phyloP scores from a whole-genome alignment of 1,284 basidiomycete species.

The Pholiota adiposa region DNA sequence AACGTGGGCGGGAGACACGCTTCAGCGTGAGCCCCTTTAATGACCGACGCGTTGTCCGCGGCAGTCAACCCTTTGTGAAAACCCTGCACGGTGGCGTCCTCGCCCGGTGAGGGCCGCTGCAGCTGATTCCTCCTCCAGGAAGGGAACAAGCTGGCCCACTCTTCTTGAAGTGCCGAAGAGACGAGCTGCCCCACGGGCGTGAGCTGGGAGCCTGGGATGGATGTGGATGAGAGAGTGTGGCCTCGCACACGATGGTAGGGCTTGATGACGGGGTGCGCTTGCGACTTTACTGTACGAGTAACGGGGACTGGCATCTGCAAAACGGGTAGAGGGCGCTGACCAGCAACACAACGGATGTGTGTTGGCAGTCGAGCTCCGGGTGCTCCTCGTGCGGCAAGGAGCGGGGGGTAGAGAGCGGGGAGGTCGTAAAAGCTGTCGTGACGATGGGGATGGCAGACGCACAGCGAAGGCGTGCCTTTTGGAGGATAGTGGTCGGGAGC shows the following conservation, averaged over 20 bases:
- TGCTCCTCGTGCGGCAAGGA: conserved; percentile 38
- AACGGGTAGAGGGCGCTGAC: conserved; percentile 37
- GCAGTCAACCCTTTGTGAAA: conserved; percentile 75
- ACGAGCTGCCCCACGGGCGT: conserved; percentile 63
- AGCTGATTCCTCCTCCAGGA: conserved; percentile 71
- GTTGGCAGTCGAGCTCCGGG: conserved; percentile 40
- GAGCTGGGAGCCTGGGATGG: conserved; percentile 58
- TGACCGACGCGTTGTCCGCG: conserved; percentile 70
- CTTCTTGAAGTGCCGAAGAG: conserved; percentile 65
- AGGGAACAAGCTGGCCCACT: conserved; percentile 70
- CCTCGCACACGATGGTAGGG: conserved; percentile 46
- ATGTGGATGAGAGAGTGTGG: conserved; percentile 48
- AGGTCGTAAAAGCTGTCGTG: conserved; percentile 65
- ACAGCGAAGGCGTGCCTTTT: conserved; percentile 93
- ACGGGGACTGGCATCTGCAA: conserved; percentile 85
- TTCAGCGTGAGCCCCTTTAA: conserved; percentile 83
- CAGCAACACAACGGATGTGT: conserved; percentile 42
- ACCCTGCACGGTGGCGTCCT: conserved; percentile 53
- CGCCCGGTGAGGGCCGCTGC: conserved; percentile 67
- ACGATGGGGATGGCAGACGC: conserved; percentile 71
- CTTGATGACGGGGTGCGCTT: conserved; percentile 70
- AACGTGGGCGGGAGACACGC: conserved; percentile 80
- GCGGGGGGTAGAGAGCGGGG: conserved; percentile 35
- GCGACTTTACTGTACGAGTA: conserved; percentile 57
- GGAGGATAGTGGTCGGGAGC: conserved; percentile 33